Evolutionary conservation across 1,284 basidiomycete species (phyloP), one percentile per base, ranked within the genome.

Genomic region (Ceratobasidium sp.): DNA sequence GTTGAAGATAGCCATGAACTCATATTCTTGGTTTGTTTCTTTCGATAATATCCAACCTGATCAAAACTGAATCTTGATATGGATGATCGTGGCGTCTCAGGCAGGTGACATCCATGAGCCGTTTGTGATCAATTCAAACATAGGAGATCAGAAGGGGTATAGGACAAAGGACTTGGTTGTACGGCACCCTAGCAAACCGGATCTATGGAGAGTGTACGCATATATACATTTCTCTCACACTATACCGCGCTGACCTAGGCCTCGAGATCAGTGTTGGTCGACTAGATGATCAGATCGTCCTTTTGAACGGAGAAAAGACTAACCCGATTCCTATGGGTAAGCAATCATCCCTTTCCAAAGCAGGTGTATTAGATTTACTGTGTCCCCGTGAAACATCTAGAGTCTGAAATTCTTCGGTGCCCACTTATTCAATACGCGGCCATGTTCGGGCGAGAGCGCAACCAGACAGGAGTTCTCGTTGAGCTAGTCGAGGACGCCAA

Each of bases 271-370:
- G 58, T 28, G 41, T 59, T 43, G 73, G 73, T 9, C 28, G 73
- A 18, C 23, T 44, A 9, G 73, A 75, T 38, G 73, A 75, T 35
- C 73, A 75, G 50, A 66, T 75, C 26, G 69, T 66, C 62, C 38
- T 75, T 8, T 58, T 28, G n/a, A 73, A 62, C 50, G 73, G 73
- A 13, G 73, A 75, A 43, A 75, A 75, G 82, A 84, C 82, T 1
- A 85, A 84, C 72, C 84, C 84, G 0, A 80, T 79, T 2, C 83
- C 83, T 0, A 76, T 85, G 50, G 83, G 83, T 83, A 64, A 55
- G 77, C 16, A 85, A n/a, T 76, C 81, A 0, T 81, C 78, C 11
- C 82, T 79, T 13, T 78, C 80, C 28, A 81, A 83, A 72, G 77
- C 81, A 6, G 85, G 85, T 0, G 35, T 5, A 38, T 38, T 11